Base-by-base conservation (phyloP, 2,329 filamentous ascomycete genomes). In the Remersonia thermophila region DNA sequence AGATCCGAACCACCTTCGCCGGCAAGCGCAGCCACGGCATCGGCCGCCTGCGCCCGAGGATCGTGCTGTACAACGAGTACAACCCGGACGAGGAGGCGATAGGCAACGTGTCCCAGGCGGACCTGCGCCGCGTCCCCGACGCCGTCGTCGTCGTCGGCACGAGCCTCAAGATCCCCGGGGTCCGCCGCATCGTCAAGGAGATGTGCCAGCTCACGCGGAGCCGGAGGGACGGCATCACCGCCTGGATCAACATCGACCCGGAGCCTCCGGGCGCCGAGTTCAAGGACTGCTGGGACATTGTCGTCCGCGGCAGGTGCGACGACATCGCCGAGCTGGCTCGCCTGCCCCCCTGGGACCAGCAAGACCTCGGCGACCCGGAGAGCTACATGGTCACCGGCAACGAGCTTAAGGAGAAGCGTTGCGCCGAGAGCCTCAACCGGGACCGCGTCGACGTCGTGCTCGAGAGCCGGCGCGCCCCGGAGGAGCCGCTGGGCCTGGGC, bases 71-170 rank as follows among this genome's bases (percentile, higher is more conserved):
- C 64, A 95, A 96, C 55, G 91, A 98, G 57, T 81, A 84, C 55
- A 95, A 96, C 54, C 91, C 91, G 0, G 91, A 98, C 47, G 85
- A 91, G 47, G 89, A 95, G 49, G 89, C 91, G 11, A 98, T 98
- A 55, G 87, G 89, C 30, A 83, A 83, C 15, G 87, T 94, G 28
- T 85, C 87, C 35, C 77, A 77, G 46, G 80, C 87, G 4, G 91
- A 98, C 55, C 65, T 96, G 40, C 81, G 85, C 42, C 73, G 80
- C 29, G 73, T 86, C 27, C 89, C 91, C 0, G 91, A 96, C 56
- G 87, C 87, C 13, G 73, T 98, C 17, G 77, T 98, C 47, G 91
- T 98, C 18, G 91, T 94, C 7, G 91, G 91, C 35, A 98, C 91
- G 2, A 95, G 84, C 40, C 65, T 98, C 49, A 96, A 96, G 55